Conservation (phyloP, 148 eudicot genomes). For the Nepenthes gracilis region DNA sequence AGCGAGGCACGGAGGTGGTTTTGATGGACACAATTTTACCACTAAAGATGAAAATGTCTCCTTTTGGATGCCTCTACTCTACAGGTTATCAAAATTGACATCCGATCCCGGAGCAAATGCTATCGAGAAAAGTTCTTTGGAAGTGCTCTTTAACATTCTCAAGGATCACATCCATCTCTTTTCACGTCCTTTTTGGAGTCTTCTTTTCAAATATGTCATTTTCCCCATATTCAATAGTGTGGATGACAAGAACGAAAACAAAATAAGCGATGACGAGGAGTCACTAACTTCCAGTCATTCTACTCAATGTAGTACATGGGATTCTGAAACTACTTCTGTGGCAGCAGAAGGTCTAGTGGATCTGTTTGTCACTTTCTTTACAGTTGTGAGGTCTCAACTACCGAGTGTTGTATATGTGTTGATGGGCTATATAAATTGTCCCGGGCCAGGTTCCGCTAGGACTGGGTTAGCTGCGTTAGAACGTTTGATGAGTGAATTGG, state of each 20-base stretch:
- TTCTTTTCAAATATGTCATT: too few relatives aligned
- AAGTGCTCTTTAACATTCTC: too few relatives aligned
- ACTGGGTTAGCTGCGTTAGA: conserved; percentile 69
- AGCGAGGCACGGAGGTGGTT: too few relatives aligned
- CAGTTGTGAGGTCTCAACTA: conserved; percentile 51
- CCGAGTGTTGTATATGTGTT: conserved; percentile 49
- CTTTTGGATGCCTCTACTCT: too few relatives aligned
- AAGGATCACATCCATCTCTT: too few relatives aligned
- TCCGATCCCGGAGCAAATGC: too few relatives aligned
- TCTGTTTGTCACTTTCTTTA: conserved; percentile 54
- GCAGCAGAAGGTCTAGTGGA: conserved; percentile 70
- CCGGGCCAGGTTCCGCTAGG: conserved; percentile 62
- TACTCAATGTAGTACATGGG: conserved; percentile 44
- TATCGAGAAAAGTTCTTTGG: too few relatives aligned
- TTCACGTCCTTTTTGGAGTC: too few relatives aligned
- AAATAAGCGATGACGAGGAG: conserved; percentile 18
- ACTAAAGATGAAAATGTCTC: too few relatives aligned
- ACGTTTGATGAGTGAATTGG: conserved; percentile 65
- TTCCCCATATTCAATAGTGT: conserved; percentile 58
- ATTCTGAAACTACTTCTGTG: conserved; percentile 64
- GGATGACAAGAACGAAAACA: conserved; percentile 30
- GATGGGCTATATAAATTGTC: conserved; percentile 42
- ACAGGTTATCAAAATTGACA: too few relatives aligned
- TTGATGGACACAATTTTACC: too few relatives aligned
- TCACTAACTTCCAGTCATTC: conserved; percentile 24